Conservation (phyloP, 2,329 filamentous ascomycete species). For the Teratosphaeria viscida region DNA sequence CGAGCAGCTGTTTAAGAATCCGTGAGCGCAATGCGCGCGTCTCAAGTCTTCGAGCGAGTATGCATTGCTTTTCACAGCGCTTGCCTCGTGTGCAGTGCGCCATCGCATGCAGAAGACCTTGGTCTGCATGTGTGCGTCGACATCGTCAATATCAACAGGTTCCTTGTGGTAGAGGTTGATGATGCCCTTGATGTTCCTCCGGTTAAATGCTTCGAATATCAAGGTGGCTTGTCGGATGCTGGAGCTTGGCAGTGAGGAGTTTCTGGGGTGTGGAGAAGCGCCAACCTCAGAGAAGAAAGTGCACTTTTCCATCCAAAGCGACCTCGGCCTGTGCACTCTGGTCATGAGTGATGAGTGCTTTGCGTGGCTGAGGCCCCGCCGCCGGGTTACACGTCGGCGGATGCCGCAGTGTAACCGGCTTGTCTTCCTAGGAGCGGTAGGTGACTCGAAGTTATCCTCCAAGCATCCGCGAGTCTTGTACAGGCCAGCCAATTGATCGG, state of each 20-base stretch:
- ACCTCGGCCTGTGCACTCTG: not conserved
- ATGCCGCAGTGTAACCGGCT: not conserved
- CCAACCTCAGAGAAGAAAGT: not conserved
- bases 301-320: not conserved
- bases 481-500: not conserved
- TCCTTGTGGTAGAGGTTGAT: no score
- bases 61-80: not conserved
- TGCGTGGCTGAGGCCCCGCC: no score
- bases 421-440: not conserved
- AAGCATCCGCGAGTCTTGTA: not conserved
- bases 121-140: not conserved
- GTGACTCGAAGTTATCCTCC: not conserved
- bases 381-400: no score
- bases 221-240: not conserved
- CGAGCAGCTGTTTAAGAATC: slow-evolving; percentile 8
- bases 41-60: not conserved
- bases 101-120: not conserved
- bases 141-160: not conserved
- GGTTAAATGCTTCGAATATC: no score
- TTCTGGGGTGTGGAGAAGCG: not conserved
- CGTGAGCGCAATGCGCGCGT: not conserved
- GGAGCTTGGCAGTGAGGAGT: no score
- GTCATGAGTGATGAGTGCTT: not conserved
- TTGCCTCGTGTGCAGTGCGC: not conserved
- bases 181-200: no score